Conservation (phyloP, 2,329 filamentous ascomycete genomes). For the Rhinocladiella similis region DNA sequence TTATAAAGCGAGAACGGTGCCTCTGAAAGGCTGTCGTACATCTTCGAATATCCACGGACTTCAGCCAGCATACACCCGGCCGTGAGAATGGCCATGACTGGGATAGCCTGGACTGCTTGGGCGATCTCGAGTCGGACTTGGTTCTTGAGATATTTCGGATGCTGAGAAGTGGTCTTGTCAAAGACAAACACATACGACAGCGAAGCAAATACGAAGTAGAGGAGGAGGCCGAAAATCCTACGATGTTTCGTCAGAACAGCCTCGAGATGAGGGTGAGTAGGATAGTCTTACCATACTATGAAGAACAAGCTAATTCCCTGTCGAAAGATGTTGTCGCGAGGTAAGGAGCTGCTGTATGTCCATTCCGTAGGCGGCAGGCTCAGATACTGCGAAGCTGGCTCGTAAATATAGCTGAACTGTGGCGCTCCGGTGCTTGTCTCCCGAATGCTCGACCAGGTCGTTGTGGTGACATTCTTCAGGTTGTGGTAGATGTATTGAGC, state of each 20-base stretch:
- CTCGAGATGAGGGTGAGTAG: slow-evolving; percentile 30
- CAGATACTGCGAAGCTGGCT: slow-evolving; percentile 71
- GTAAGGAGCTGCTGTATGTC: slow-evolving; percentile 76
- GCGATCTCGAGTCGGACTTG: slow-evolving; percentile 83
- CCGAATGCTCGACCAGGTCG: slow-evolving; percentile 55
- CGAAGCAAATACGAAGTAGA: slow-evolving; percentile 82
- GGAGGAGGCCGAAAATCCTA: slow-evolving; percentile 79
- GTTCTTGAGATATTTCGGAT: slow-evolving; percentile 94
- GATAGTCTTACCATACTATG: slow-evolving; percentile 72
- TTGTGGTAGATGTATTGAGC: slow-evolving; percentile 54
- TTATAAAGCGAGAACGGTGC: slow-evolving; percentile 79
- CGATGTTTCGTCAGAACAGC: slow-evolving; percentile 14
- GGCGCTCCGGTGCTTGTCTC: slow-evolving; percentile 42
- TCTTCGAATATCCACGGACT: slow-evolving; percentile 78
- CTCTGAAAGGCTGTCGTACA: slow-evolving; percentile 78
- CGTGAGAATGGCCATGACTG: slow-evolving; percentile 79
- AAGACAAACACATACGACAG: slow-evolving; percentile 88
- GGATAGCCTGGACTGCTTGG: slow-evolving; percentile 75
- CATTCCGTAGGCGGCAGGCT: slow-evolving; percentile 69
- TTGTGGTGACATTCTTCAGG: slow-evolving; percentile 52
- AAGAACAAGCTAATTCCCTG: slow-evolving; percentile 76
- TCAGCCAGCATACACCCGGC: slow-evolving; percentile 79
- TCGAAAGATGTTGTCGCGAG: slow-evolving; percentile 74
- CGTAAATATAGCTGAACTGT: slow-evolving; percentile 60
- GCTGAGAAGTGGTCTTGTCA: slow-evolving; percentile 83